Base-by-base conservation (phyloP, 208 protist species). In the Trypanosoma avium region DNA sequence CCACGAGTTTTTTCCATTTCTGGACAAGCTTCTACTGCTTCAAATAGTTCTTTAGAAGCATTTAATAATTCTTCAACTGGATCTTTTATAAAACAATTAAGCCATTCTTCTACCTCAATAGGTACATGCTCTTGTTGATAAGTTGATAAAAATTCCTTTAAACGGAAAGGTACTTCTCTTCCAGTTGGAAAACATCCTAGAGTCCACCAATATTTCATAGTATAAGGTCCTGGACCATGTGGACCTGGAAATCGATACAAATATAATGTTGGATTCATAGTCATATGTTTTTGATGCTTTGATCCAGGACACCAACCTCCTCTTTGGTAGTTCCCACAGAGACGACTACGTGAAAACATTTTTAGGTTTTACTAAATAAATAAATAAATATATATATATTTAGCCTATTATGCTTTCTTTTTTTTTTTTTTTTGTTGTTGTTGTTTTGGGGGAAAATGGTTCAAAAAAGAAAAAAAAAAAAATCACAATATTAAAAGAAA, bases 131-230 rank as follows among this genome's bases (percentile, higher is more conserved):
- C 73, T 46, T 90, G 74, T 62, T 92, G 64, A 64, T 96, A 96
- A 5, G 74, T 77, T 3, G 81, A 64, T 49, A 93, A 70, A 73
- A 96, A 96, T 53, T 96, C 87, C 22, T 80, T 35, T 33, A 96
- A 76, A 26, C 90, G 77, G 60, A 94, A 96, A 1, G 90, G 90
- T 26, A 62, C 61, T 46, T 90, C 82, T 52, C 89, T 52, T 22
- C 90, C 90, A 27, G 84, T 96, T 13, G 90, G 90, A 61, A 94
- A 92, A 76, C 82, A 90, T 9, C 90, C 90, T 12, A 94, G 64
- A 33, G 90, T 96, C 85, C 87, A 93, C 85, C 84, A 96, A 54
- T 93, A 96, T 66, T 96, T 96, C 87, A 96, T 93, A 13, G 86
- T 88, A 56, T 92, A 93, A 12, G 86, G 87, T 1, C 90, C 90